Evolutionary conservation across 306 rosid genomes (phyloP).

Genomic region (Lupinus albus): DNA sequence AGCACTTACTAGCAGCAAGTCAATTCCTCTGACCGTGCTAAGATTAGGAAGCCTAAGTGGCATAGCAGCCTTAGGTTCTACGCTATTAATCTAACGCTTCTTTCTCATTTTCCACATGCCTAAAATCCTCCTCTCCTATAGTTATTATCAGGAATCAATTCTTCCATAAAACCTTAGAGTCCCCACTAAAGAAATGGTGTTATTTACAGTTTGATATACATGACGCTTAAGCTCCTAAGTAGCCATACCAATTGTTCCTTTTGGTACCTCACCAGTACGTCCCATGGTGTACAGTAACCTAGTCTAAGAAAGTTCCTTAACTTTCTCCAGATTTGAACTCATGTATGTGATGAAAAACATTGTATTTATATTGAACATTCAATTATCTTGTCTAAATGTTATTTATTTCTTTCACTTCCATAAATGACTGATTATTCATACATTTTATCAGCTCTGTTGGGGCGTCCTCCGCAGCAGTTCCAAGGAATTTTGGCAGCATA

Average conservation of each 20-base stretch:
- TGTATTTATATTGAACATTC: constrained; percentile 15
- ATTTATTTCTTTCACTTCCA: constrained; percentile 19
- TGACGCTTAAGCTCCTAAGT: constrained; percentile 6
- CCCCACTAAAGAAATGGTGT: not conserved
- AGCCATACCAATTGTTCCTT: constrained; percentile 15
- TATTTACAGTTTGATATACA: constrained; percentile 23
- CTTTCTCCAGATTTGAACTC: constrained; percentile 22
- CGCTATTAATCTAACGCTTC: too few relatives aligned
- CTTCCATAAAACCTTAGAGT: constrained; percentile 13
- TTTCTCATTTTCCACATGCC: not conserved
- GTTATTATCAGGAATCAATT: not conserved
- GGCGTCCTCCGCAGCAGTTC: constrained; percentile 92
- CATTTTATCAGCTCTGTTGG: constrained; percentile 84
- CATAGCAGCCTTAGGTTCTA: too few relatives aligned
- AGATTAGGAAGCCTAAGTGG: too few relatives aligned
- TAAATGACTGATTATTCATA: constrained; percentile 36
- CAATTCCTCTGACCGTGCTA: too few relatives aligned
- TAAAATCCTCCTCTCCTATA: constrained; percentile 11
- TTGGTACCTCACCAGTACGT: not conserved
- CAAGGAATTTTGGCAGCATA: constrained; percentile 84
- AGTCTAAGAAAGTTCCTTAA: not conserved
- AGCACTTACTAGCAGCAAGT: too few relatives aligned
- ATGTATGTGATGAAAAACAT: constrained; percentile 4
- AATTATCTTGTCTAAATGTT: constrained; percentile 20
- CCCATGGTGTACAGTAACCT: not conserved